These are phyloP conservation scores for Solanum arcanum DNA, from an alignment of 257 asterid species.

Conservation along the genomic window DNA sequence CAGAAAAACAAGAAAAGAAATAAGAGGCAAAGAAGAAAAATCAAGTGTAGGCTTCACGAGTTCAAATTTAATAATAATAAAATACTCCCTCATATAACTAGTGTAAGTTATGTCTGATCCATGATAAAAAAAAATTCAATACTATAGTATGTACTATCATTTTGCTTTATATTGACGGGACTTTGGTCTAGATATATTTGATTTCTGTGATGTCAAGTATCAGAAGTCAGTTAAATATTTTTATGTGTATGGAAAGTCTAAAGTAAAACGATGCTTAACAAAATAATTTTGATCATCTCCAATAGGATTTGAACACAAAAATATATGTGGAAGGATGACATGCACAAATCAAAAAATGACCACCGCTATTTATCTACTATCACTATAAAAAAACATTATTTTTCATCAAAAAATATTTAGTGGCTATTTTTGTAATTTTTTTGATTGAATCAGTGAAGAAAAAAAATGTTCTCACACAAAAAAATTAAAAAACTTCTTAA, in stretches of 20 bases:
- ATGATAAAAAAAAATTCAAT: neutral
- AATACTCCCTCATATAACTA: too few relatives aligned
- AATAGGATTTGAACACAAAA: neutral
- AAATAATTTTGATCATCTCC: neutral
- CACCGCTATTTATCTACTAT: neutral
- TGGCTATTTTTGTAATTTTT: too few relatives aligned
- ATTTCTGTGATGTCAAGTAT: neutral
- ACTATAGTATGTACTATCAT: neutral
- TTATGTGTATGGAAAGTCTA: neutral
- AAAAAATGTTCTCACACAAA: too few relatives aligned
- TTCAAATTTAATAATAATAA: too few relatives aligned
- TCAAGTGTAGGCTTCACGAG: accelerated
- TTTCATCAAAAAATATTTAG: too few relatives aligned
- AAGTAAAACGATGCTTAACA: neutral
- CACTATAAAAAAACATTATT: neutral
- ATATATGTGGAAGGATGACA: neutral
- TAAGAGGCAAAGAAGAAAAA: too few relatives aligned
- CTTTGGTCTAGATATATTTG: neutral
- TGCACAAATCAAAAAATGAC: neutral
- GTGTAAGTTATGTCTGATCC: too few relatives aligned
- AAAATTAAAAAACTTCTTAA: too few relatives aligned
- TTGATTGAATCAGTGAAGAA: too few relatives aligned
- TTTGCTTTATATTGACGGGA: neutral
- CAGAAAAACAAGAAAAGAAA: too few relatives aligned
- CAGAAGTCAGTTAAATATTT: neutral